A percentile compares a stretch with the other conserved stretches of the same genome.
These are phyloP conservation scores for Trichothecium sympodiale DNA, from an alignment of 2,329 filamentous ascomycete genomes.

Conservation along the genomic window DNA sequence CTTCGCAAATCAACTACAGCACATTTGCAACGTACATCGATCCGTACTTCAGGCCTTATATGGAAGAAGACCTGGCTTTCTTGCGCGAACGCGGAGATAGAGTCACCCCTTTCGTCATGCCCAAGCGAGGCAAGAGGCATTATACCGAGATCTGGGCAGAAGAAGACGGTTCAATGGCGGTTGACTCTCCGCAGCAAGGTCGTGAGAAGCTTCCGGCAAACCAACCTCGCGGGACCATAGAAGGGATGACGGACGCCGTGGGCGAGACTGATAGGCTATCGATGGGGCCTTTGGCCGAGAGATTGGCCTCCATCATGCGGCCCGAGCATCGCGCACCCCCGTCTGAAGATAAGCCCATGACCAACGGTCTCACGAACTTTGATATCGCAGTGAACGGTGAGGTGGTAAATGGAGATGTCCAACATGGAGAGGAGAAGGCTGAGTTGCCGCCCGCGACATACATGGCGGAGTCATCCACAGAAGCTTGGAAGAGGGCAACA, in stretches of 20 bases:
- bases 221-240: conserved; percentile 73
- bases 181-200: conserved; percentile 53
- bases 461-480: conserved; percentile 66
- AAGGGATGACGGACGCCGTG: conserved; percentile 77
- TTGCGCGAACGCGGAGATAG: conserved; percentile 84
- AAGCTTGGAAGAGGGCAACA: conserved; percentile 67
- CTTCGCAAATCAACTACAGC: conserved; percentile 85
- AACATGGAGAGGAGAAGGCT: conserved; percentile 26
- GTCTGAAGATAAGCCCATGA: conserved; percentile 45
- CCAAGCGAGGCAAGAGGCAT: conserved; percentile 70
- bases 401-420: conserved; percentile 23
- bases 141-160: conserved; percentile 91
- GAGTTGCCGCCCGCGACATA: conserved; percentile 58
- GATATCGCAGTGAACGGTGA: conserved; percentile 46
- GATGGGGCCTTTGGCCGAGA: conserved; percentile 72
- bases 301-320: conserved; percentile 69
- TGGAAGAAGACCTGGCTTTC: conserved; percentile 90
- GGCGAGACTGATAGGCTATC: conserved; percentile 84
- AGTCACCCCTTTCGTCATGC: conserved; percentile 72
- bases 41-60: conserved; percentile 78
- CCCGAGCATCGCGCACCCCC: conserved; percentile 54
- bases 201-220: conserved; percentile 64
- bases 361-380: conserved; percentile 40
- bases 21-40: conserved; percentile 92
- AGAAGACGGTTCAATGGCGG: conserved; percentile 71